A percentile compares a stretch with the other conserved stretches of the same genome.
Conservation (phyloP, 306 rosid species). For the Aeschynomene evenia region DNA sequence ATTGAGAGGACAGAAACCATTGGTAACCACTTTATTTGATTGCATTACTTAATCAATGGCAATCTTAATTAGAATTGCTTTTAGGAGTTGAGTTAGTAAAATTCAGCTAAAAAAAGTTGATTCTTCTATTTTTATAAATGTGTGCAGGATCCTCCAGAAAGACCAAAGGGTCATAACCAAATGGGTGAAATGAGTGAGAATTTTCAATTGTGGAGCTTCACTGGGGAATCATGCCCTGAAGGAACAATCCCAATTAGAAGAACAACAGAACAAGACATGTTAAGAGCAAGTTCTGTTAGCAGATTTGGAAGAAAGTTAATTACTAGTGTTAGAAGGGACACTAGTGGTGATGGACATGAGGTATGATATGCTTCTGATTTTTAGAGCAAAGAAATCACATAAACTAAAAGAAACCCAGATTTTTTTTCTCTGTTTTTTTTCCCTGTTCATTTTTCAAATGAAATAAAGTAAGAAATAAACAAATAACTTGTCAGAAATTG, state of each 20-base stretch:
- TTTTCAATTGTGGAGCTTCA: slow-evolving; percentile 67
- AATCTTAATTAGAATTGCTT: not conserved
- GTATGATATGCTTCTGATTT: slow-evolving; percentile 38
- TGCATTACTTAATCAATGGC: not conserved
- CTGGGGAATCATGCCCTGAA: slow-evolving; percentile 72
- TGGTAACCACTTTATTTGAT: slow-evolving; percentile 38
- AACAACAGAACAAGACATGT: slow-evolving; percentile 65
- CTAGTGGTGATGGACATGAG: slow-evolving; percentile 84
- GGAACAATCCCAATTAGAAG: slow-evolving; percentile 85
- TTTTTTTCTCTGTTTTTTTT: not conserved
- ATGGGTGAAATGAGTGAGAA: slow-evolving; percentile 33
- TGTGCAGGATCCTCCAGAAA: slow-evolving; percentile 68
- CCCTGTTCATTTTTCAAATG: not conserved
- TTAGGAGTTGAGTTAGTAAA: not conserved
- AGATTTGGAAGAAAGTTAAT: slow-evolving; percentile 75
- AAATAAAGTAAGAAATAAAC: slow-evolving; percentile 16
- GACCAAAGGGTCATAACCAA: slow-evolving; percentile 50
- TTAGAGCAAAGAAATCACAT: not conserved
- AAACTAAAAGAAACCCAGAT: slow-evolving; percentile 22
- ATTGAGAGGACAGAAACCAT: slow-evolving; percentile 63
- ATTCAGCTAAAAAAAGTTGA: not conserved
- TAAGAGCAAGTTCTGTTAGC: slow-evolving; percentile 65
- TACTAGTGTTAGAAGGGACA: slow-evolving; percentile 62
- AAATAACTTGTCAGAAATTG: not conserved
- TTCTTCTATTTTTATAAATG: not conserved